Base-by-base conservation (phyloP, 305 asterid species). In the Monarda citriodora region DNA sequence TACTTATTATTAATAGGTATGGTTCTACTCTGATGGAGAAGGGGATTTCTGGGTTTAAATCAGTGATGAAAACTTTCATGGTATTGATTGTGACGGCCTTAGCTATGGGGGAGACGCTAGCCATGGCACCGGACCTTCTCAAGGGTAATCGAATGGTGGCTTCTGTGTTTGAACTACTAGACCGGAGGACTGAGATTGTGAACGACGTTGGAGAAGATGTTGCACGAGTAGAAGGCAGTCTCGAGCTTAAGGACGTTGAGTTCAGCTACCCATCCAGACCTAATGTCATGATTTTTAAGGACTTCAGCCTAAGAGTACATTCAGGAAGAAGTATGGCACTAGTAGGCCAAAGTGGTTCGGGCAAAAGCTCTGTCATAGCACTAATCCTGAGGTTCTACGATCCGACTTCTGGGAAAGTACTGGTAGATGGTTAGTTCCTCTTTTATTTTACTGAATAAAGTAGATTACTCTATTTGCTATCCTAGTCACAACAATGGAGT, bases 211-310 rank as follows among this genome's bases (percentile, higher is more conserved):
- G 99, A 23, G 99, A 95, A 42, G 97, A 88, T 57, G 59, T 95
- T 34, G n/a, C 72, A 3, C 77, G 63, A 56, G 77, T 87, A 45
- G 95, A 95, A 26, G 98, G 99, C 58, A 67, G 75, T 17, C 77
- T 95, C 31, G 98, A 95, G 82, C 85, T 95, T 60, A 95, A 79
- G 74, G 84, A 83, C 34, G 79, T 95, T 4, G 96, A 95, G 67
- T 95, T 95, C 58, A 86, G 95, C 82, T 95, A 95, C 81, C 98
- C 99, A n/a, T 77, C 98, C 1, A 80, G 99, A 61, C 91, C 98
- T 5, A 88, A 87, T 46, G 90, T 80, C 44, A 26, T 67, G 66
- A 85, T 95, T 66, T 95, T 95, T 77, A 88, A 87, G 75, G 92
- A 88, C 66, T 88, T 95, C 87, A 88, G 73, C 64, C 78, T 94